These are phyloP conservation scores for Nasturtium officinale DNA, from an alignment of 345 rosid genomes.

Conservation along the genomic window DNA sequence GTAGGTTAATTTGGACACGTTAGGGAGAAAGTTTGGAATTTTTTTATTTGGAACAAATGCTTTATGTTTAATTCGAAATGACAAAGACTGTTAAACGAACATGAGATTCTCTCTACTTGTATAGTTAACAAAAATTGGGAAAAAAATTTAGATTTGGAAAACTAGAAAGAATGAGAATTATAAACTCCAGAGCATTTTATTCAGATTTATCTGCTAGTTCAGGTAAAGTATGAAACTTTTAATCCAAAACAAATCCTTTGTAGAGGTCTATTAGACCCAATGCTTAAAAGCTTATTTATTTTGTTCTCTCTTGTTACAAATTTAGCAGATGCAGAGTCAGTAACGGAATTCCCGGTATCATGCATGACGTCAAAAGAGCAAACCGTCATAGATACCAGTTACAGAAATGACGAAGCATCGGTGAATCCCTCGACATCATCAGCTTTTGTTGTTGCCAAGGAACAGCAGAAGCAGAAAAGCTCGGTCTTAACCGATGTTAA, in stretches of 20 bases:
- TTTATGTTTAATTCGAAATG: not conserved
- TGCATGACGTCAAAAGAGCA: slow-evolving; percentile 45
- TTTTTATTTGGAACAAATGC: not conserved
- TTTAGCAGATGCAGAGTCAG: slow-evolving; percentile 50
- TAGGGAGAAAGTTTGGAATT: not conserved
- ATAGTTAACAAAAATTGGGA: not conserved
- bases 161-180: not conserved
- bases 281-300: not conserved
- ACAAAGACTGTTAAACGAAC: not conserved
- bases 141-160: not conserved
- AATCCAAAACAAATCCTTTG: not conserved
- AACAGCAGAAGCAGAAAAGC: slow-evolving; percentile 29
- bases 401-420: slow-evolving; percentile 50
- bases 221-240: not conserved
- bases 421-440: slow-evolving; percentile 50
- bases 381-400: slow-evolving; percentile 51
- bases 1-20: not conserved
- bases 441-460: not conserved
- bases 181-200: not conserved
- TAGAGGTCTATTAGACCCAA: not conserved
- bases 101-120: not conserved
- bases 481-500: slow-evolving; percentile 25
- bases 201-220: not conserved
- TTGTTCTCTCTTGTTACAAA: not conserved
- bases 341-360: slow-evolving; percentile 46